A percentile compares a stretch with the other conserved stretches of the same genome.
phyloP scores from a whole-genome alignment of 768 basidiomycete species.

The Psilocybe tampanensis region DNA sequence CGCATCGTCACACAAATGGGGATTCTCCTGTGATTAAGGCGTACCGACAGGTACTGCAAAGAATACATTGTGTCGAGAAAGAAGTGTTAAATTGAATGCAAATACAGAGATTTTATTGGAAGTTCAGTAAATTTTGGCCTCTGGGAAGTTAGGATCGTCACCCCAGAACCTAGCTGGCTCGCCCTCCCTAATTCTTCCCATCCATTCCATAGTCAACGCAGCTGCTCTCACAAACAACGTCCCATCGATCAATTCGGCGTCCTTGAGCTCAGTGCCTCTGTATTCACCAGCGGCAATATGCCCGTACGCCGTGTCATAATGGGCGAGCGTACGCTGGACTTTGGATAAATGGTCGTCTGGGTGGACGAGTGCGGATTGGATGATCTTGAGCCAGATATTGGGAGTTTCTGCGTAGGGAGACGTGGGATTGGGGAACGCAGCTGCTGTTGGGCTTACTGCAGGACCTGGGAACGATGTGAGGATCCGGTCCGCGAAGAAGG shows the following conservation, averaged over 20 bases:
- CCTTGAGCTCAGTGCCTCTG: conserved; percentile 21
- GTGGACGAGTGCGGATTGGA: conserved; percentile 38
- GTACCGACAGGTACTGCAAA: no score
- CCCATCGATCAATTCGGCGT: conserved; percentile 45
- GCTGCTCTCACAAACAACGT: conserved; percentile 57
- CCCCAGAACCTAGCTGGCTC: conserved; percentile 11
- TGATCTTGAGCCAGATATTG: conserved; percentile 42
- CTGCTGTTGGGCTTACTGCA: conserved; percentile 8
- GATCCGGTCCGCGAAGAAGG: conserved; percentile 26
- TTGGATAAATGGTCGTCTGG: conserved; percentile 46
- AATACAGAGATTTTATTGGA: no score
- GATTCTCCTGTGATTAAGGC: no score
- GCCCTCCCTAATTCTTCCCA: conserved; percentile 31
- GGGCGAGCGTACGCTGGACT: conserved; percentile 52
- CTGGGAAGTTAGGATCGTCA: conserved; percentile 9
- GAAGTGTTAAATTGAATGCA: no score
- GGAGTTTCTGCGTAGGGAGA: conserved; percentile 24
- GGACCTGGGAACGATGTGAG: conserved; percentile 19
- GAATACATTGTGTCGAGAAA: no score
- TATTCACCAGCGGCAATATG: conserved; percentile 24
- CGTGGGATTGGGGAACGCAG: conserved; percentile 10
- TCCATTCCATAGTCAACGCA: conserved; percentile 37
- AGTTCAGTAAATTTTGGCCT: conserved; percentile 5
- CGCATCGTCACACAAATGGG: no score
- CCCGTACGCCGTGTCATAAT: conserved; percentile 47